Evolutionary conservation across 108 stramenopile genomes (phyloP), one percentile per base, ranked within the genome.

Genomic region (Discostella stelligeroides): DNA sequence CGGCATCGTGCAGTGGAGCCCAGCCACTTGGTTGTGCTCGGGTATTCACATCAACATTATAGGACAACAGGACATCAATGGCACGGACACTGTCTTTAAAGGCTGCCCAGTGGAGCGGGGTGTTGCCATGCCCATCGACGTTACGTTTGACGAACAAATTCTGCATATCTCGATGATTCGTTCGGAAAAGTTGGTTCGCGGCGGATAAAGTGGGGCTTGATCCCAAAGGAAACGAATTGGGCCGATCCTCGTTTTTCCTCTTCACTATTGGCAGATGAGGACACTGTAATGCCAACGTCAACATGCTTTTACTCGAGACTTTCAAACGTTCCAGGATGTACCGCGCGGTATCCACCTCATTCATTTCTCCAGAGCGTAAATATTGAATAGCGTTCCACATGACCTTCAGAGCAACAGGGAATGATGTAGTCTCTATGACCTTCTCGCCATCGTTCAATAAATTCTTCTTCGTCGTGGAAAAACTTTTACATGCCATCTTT

Each of bases 1-100:
- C 88, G 37, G 92, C 91, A 82, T 94, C 90, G 66, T 92, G 91
- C 30, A 94, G 70, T 20, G 95, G 91, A 17, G 95, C 89, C 91
- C 90, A 92, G n/a, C 95, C 95, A 21, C 85, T 88, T 8, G 90
- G 89, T 60, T 91, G 84, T 29, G 93, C 93, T 24, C 81, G 72
- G 30, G 84, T 86, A 58, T 95, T 92, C 0, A 89, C 86, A 74
- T 92, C 76, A 8, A 86, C 85, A 11, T 82, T 68, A 63, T 88
- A 82, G 21, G 71, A 49, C 20, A 95, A 72, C 0, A 95, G 69
- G n/a, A 90, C 63, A 30, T 86, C 79, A 9, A 88, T 85, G 37
- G 88, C 89, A 50, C 81, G 54, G 5, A 79, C 75, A 76, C 83
- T 79, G 65, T 95, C 89, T 70, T 95, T 95, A 70, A 95, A 95